Base-by-base conservation (phyloP, 345 rosid genomes). In the Triadica sebifera region DNA sequence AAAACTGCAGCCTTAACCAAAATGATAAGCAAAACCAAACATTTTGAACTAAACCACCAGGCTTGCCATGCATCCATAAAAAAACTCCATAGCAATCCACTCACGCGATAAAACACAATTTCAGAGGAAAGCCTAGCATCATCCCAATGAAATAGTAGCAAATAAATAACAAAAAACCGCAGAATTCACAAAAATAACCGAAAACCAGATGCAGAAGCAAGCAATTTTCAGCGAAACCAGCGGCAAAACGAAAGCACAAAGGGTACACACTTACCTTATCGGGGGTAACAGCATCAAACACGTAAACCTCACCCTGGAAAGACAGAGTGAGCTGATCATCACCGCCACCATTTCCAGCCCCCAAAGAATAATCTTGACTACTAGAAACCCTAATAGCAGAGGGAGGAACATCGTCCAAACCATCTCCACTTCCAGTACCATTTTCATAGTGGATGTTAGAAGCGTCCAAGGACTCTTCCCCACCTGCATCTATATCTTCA, bases 291-390 rank as follows among this genome's bases (percentile, higher is more conserved):
- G 81, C 82, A 55, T 82, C 84, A 59, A 85, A 85, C 12, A 81
- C 88, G 67, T 81, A 85, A 20, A 85, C 88, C 80, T 85, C 85
- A 47, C 88, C 88, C 71, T 83, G 86, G 74, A 85, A 85, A 25
- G 88, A 78, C 47, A 85, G 82, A 6, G 88, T 81, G 20, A 85
- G 85, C 75, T 85, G 85, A 72, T 82, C 84, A 47, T 49, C 53
- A 13, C 67, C 75, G 15, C 67, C 67, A 73, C 72, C 72, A 78
- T 77, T 71, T 13, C 64, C 79, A 47, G 77, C 16, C 74, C 59
- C 69, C 5, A 51, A 29, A 4, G 74, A 6, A 58, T 71, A 74
- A 65, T 74, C 77, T 12, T 76, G 53, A 12, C 43, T 74, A 53
- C 81, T 81, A 11, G 65, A 51, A 38, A 67, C 69, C 24, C 67